These are phyloP conservation scores for Phellinidium pouzarii DNA, from an alignment of 1,284 basidiomycete species.

Conservation along the genomic window DNA sequence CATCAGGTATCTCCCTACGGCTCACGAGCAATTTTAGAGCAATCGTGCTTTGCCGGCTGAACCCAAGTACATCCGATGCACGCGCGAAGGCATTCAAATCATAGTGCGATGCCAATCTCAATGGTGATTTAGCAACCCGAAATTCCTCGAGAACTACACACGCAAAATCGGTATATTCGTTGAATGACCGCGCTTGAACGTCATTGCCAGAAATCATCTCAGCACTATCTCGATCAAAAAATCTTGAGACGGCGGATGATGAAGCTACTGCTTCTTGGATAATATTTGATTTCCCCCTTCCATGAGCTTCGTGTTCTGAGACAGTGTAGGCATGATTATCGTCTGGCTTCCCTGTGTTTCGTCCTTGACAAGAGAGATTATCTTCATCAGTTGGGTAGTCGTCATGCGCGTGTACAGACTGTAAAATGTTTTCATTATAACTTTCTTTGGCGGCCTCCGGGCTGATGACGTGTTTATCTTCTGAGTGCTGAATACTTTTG, in stretches of 20 bases:
- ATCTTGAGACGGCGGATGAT: not conserved
- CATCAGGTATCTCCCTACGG: constrained; percentile 49
- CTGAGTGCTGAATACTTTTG: not conserved
- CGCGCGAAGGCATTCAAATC: constrained; percentile 55
- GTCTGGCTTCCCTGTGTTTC: too few relatives aligned
- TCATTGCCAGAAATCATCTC: not conserved
- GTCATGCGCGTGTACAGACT: too few relatives aligned
- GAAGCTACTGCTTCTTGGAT: too few relatives aligned
- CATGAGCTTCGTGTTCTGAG: too few relatives aligned
- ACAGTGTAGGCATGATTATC: too few relatives aligned
- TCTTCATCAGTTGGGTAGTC: too few relatives aligned
- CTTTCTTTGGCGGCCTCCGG: too few relatives aligned
- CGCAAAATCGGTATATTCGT: constrained; percentile 35
- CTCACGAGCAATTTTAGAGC: constrained; percentile 40
- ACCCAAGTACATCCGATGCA: constrained; percentile 52
- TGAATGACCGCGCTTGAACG: constrained; percentile 25
- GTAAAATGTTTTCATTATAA: too few relatives aligned
- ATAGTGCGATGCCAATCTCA: constrained; percentile 41
- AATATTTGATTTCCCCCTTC: too few relatives aligned
- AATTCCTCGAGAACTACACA: constrained; percentile 41
- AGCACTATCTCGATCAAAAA: not conserved
- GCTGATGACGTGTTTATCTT: too few relatives aligned
- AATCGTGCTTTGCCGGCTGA: constrained; percentile 39
- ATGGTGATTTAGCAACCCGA: constrained; percentile 35
- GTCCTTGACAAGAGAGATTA: too few relatives aligned